Evolutionary conservation across 2,329 filamentous ascomycete genomes (phyloP).

Genomic region (Phyllosticta ampelicida): DNA sequence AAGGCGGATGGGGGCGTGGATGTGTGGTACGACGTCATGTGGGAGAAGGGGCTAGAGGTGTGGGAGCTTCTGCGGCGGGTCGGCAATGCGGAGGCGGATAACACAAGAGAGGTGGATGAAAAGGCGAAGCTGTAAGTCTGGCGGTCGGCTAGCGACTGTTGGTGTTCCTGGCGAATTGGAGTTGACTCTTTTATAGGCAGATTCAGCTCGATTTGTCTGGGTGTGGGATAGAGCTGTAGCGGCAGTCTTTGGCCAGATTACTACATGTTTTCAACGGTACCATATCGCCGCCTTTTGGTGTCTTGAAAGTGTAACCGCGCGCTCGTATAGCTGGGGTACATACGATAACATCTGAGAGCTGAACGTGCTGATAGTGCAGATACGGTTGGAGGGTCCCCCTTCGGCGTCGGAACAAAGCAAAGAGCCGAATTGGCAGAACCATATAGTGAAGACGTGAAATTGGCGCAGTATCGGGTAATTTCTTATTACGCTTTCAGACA

Average conservation of each 20-base stretch:
- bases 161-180: not conserved
- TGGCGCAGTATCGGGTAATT: not conserved
- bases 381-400: not conserved
- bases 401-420: not conserved
- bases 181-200: not conserved
- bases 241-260: not conserved
- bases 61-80: slow-evolving; percentile 33
- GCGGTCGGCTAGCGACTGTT: not conserved
- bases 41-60: slow-evolving; percentile 37
- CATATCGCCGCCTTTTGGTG: not conserved
- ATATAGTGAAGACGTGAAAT: no score
- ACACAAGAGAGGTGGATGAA: not conserved
- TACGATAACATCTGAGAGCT: no score
- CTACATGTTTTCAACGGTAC: not conserved
- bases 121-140: slow-evolving; percentile 10
- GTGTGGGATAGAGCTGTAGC: not conserved
- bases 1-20: slow-evolving; percentile 36
- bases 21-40: slow-evolving; percentile 35
- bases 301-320: no score
- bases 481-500: not conserved
- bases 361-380: not conserved
- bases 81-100: slow-evolving; percentile 10
- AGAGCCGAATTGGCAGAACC: not conserved
- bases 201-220: not conserved
- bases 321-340: not conserved